These are phyloP conservation scores for Nakazawaea laoshanensis DNA, from an alignment of 805 yeast species.

Conservation along the genomic window DNA sequence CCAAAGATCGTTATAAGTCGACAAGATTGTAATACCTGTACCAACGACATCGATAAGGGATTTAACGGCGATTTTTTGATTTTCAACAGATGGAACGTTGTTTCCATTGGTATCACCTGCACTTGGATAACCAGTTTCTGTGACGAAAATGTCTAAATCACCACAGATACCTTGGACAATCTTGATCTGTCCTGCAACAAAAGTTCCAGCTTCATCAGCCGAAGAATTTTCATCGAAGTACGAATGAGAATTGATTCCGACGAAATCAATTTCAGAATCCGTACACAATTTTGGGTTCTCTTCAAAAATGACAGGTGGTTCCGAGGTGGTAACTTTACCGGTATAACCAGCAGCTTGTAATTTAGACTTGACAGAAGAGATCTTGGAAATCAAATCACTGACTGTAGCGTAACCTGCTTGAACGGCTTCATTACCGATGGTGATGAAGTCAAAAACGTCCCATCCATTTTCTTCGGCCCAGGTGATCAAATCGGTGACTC, in stretches of 20 bases:
- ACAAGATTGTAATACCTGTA: conserved; percentile 58
- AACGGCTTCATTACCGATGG: conserved; percentile 87
- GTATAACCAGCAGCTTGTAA: conserved; percentile 64
- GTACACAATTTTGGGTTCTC: conserved; percentile 62
- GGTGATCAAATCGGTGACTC: conserved; percentile 43
- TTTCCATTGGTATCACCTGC: conserved; percentile 63
- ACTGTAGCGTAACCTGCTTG: conserved; percentile 53
- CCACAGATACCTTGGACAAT: conserved; percentile 51
- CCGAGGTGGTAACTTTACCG: conserved; percentile 77
- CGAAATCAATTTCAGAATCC: conserved; percentile 63
- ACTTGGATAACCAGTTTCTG: conserved; percentile 90
- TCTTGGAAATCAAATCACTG: conserved; percentile 54
- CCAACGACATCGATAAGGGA: conserved; percentile 51
- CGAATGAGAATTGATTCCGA: conserved; percentile 82
- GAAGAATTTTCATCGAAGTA: conserved; percentile 60
- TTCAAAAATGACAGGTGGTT: conserved; percentile 74
- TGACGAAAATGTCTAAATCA: conserved; percentile 44
- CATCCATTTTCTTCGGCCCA: conserved; percentile 36
- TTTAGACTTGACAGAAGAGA: conserved; percentile 49
- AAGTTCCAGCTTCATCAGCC: conserved; percentile 66
- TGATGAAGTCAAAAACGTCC: conserved; percentile 68
- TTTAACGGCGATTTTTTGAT: conserved; percentile 64
- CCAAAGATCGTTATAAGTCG: conserved; percentile 85
- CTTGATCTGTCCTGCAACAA: conserved; percentile 53
- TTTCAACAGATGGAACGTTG: conserved; percentile 61